Evolutionary conservation across 208 protist species (phyloP), one percentile per base, ranked within the genome.

Genomic region (Herpetomonas tarakana): DNA sequence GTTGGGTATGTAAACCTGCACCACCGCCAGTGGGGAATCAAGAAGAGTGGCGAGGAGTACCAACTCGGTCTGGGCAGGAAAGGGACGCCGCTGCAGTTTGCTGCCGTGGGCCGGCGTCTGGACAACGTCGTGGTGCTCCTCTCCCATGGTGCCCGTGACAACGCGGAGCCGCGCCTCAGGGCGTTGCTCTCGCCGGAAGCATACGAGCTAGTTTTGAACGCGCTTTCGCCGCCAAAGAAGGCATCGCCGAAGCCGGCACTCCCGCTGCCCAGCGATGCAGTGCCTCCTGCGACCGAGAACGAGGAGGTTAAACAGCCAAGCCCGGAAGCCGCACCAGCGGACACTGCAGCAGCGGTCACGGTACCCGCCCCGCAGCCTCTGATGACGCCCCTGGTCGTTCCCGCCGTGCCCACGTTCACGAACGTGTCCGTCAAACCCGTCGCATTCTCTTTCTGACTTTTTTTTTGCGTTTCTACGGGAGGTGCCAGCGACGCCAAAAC

Each of bases 41-140:
- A 88, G 61, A 65, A 59, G 45, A 61, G 41, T 50, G 68, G 58
- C 24, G 74, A 76, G 22, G 51, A 50, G 19, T 86, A 78, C 69
- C 49, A 51, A 31, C 67, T 96, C 4, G 90, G 90, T 1, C 62
- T 93, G 18, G 90, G 90, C 21, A 74, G 71, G 58, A 85, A 87
- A 57, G 86, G 66, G n/a, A 91, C 77, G 6, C 71, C 85, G 0
- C 61, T 96, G 30, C 85, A 93, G 65, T 96, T 91, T 52, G 90
- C 86, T 2, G 86, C 85, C 0, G 63, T 86, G 18, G 82, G 81
- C 0, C 78, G 82, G 18, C 80, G 82, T 52, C 52, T 93, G 38
- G 90, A 92, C 58, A 93, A 75, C 47, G 81, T 93, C 12, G 52
- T 91, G 45, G 58, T 94, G 7, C 83, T 96, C 22, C 63, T 93